Conservation (phyloP, 768 basidiomycete species). For the Inosperma sp. region DNA sequence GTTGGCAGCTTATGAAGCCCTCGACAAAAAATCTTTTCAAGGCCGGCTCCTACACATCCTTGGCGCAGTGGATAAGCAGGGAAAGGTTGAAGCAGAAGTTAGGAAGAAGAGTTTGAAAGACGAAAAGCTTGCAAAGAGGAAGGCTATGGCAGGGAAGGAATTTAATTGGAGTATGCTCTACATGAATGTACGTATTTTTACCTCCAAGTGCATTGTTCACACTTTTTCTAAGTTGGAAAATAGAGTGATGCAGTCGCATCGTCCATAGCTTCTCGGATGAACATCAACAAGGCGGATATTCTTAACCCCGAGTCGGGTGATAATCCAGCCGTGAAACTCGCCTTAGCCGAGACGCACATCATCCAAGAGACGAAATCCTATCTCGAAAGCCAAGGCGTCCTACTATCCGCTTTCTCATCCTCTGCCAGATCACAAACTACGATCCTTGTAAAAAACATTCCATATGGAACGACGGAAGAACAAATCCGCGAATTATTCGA, state of each 20-base stretch:
- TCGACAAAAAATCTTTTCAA: conserved; percentile 86
- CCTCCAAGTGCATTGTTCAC: conserved; percentile 10
- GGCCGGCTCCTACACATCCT: conserved; percentile 90
- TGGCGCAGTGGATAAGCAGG: conserved; percentile 68
- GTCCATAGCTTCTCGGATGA: conserved; percentile 86
- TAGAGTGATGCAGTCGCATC: conserved; percentile 92
- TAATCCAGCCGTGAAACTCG: conserved; percentile 88
- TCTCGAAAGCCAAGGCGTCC: conserved; percentile 72
- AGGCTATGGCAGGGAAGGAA: conserved; percentile 64
- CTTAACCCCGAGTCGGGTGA: conserved; percentile 73
- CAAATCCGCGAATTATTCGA: conserved; percentile 80
- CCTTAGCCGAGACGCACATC: conserved; percentile 93
- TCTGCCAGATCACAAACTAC: conserved; percentile 66
- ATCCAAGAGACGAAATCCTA: conserved; percentile 93
- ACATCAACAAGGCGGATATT: conserved; percentile 80
- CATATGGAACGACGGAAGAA: conserved; percentile 74
- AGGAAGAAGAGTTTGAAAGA: conserved; percentile 53
- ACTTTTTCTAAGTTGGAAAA: conserved; percentile 10
- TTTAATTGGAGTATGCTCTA: conserved; percentile 95
- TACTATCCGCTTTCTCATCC: conserved; percentile 53
- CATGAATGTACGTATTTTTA: conserved; percentile 80
- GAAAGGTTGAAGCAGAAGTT: conserved; percentile 40
- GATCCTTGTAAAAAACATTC: conserved; percentile 95
- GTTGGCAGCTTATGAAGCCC: conserved; percentile 64
- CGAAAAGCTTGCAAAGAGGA: conserved; percentile 59